phyloP scores from a whole-genome alignment of 331 rosid genomes.

The Stylosanthes scabra region DNA sequence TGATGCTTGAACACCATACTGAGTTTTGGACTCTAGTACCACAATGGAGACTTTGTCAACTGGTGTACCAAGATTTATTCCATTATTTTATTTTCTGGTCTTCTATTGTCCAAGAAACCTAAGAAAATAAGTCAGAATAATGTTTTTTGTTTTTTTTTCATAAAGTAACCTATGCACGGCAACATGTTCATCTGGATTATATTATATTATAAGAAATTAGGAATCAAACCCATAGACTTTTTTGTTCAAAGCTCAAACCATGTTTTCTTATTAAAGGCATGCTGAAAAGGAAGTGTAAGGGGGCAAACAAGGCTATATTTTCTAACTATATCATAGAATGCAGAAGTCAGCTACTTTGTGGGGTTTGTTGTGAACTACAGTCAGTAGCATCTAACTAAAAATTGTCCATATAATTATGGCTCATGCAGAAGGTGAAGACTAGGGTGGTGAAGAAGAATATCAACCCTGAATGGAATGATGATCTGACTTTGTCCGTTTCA shows the following conservation, averaged over 20 bases:
- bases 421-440: slow-evolving; percentile 78
- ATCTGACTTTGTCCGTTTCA: slow-evolving; percentile 63
- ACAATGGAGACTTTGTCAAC: background rate
- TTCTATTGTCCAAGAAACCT: background rate
- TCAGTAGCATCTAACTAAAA: slow-evolving; percentile 18
- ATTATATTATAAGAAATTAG: no score
- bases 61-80: background rate
- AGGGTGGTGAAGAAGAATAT: slow-evolving; percentile 53
- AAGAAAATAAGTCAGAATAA: background rate
- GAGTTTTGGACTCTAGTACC: slow-evolving; percentile 6
- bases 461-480: slow-evolving; percentile 85
- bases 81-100: background rate
- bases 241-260: no score
- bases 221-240: no score
- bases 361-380: no score
- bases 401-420: slow-evolving; percentile 27
- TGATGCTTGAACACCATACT: background rate
- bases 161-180: background rate
- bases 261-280: no score
- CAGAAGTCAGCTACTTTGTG: no score
- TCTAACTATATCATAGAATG: no score
- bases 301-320: no score
- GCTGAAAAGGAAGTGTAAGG: no score
- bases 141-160: background rate
- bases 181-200: background rate